A percentile compares a stretch with the other conserved stretches of the same genome.
phyloP scores from a whole-genome alignment of 805 yeast genomes.

The Metschnikowia gruessii region DNA sequence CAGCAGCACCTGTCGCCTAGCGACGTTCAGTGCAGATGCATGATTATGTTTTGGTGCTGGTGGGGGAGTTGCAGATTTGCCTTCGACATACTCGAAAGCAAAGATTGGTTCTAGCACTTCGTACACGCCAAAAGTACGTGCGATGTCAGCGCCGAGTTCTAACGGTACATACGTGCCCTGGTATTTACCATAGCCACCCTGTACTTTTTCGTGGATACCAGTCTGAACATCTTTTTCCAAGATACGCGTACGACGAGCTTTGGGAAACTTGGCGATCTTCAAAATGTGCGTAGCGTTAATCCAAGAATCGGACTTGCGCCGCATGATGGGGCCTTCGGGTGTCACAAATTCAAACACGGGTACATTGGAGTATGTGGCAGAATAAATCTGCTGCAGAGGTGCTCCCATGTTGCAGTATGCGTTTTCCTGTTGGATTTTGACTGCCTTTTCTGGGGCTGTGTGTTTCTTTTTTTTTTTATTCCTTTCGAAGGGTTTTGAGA shows the following conservation, averaged over 20 bases:
- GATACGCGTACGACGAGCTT: conserved; percentile 59
- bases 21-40: conserved; percentile 44
- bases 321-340: conserved; percentile 68
- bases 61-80: conserved; percentile 42
- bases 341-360: conserved; percentile 66
- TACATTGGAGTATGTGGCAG: conserved; percentile 74
- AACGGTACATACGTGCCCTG: conserved; percentile 51
- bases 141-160: conserved; percentile 39
- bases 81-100: conserved; percentile 50
- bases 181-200: conserved; percentile 72
- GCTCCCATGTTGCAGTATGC: not conserved
- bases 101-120: conserved; percentile 64
- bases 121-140: conserved; percentile 39
- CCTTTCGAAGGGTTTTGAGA: too few species aligned
- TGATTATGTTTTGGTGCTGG: conserved; percentile 48
- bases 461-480: too few species aligned
- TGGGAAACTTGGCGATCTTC: conserved; percentile 65
- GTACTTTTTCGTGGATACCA: conserved; percentile 67
- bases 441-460: too few species aligned
- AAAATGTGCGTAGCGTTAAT: conserved; percentile 72
- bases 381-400: conserved; percentile 42
- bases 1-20: conserved; percentile 25
- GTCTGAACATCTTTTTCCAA: conserved; percentile 62
- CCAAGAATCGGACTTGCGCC: conserved; percentile 60
- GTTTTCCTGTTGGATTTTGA: too few species aligned